A percentile compares a stretch with the other conserved stretches of the same genome.
Conservation (phyloP, 768 basidiomycete species). For the Lactarius sanguifluus region DNA sequence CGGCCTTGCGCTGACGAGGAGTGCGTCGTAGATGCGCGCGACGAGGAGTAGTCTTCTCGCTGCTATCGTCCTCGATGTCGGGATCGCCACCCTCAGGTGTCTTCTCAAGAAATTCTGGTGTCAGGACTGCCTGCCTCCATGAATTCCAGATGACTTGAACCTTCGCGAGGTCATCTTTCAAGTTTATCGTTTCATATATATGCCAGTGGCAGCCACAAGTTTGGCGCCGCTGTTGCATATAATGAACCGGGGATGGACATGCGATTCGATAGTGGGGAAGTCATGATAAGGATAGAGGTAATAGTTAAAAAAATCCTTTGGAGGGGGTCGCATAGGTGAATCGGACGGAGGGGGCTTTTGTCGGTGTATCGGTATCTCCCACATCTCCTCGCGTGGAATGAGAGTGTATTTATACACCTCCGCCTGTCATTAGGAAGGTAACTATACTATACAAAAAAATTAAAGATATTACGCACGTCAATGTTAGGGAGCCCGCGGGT, state of each 20-base stretch:
- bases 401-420: not conserved
- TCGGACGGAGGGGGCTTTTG: not conserved
- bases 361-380: not conserved
- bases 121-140: not conserved
- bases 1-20: not conserved
- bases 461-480: not conserved
- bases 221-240: not conserved
- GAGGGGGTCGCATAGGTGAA: not conserved
- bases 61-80: too few relatives aligned
- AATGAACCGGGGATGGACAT: not conserved
- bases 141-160: not conserved
- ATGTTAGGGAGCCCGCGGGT: not conserved
- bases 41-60: too few relatives aligned
- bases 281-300: not conserved
- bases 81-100: too few relatives aligned
- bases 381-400: not conserved
- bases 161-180: not conserved
- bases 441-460: not conserved
- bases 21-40: too few relatives aligned
- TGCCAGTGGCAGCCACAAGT: not conserved
- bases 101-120: too few relatives aligned
- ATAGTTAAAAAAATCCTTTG: not conserved
- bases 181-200: not conserved
- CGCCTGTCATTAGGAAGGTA: not conserved
- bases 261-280: not conserved